These are phyloP conservation scores for Salvia hispanica DNA, from an alignment of 257 asterid genomes.

Conservation along the genomic window DNA sequence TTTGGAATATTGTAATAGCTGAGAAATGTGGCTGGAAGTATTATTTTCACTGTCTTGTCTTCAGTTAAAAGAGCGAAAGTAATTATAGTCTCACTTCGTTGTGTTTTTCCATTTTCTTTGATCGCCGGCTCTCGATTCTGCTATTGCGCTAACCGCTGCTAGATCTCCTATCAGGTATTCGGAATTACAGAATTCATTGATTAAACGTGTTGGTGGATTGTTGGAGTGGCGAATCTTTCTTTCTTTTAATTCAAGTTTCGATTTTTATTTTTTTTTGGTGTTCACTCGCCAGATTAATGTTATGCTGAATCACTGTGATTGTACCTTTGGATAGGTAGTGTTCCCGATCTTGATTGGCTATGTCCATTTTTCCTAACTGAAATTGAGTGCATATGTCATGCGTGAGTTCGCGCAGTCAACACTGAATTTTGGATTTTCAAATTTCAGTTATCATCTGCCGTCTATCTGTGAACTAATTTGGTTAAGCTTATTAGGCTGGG, in stretches of 20 bases:
- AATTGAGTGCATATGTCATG: slow-evolving; percentile 12
- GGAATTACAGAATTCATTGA: not conserved
- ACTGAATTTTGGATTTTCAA: not conserved
- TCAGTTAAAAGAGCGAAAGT: not conserved
- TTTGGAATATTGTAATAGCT: too few relatives aligned
- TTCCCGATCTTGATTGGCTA: slow-evolving; percentile 4
- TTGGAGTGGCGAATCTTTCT: slow-evolving; percentile 20
- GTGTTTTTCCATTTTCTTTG: too few relatives aligned
- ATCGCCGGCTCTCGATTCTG: slow-evolving; percentile 41
- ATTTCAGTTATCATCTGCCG: not conserved
- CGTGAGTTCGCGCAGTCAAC: slow-evolving; percentile 30
- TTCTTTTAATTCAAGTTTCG: slow-evolving; percentile 15
- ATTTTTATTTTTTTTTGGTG: not conserved
- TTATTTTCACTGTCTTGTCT: not conserved
- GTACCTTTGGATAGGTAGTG: slow-evolving; percentile 16
- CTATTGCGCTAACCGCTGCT: slow-evolving; percentile 36
- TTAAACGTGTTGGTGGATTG: slow-evolving; percentile 14
- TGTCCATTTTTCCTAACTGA: slow-evolving; percentile 8
- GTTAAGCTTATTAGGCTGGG: not conserved
- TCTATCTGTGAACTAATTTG: slow-evolving; percentile 13
- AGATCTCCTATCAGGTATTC: slow-evolving; percentile 56
- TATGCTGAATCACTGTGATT: slow-evolving; percentile 29
- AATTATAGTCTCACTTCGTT: not conserved
- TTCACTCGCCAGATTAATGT: slow-evolving; percentile 11
- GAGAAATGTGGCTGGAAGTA: too few relatives aligned